phyloP scores from a whole-genome alignment of 1,284 basidiomycete species.

The Volvariella surrecta region DNA sequence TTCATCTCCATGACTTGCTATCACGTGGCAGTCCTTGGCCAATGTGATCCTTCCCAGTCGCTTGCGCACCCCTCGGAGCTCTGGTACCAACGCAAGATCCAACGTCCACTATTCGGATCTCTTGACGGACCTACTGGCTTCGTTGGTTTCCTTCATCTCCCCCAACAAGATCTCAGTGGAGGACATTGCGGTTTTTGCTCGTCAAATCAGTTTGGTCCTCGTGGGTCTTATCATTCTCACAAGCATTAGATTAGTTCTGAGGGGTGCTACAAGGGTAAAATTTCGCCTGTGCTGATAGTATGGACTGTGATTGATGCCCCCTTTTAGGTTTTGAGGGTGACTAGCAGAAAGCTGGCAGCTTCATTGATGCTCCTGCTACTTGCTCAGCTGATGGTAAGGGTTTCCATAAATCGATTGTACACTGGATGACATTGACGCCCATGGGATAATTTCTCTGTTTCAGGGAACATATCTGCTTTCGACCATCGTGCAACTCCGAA shows the following conservation, averaged over 20 bases:
- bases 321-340: conserved; percentile 48
- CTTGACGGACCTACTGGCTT: conserved; percentile 47
- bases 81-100: conserved; percentile 15
- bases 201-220: conserved; percentile 60
- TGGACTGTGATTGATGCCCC: conserved; percentile 1
- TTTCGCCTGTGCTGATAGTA: conserved; percentile 2
- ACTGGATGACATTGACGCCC: conserved; percentile 1
- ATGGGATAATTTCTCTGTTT: conserved; percentile 1
- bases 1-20: conserved; percentile 3
- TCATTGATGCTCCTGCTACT: conserved; percentile 66
- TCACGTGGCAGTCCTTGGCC: conserved; percentile 37
- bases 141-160: conserved; percentile 38
- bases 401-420: not conserved
- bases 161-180: conserved; percentile 24
- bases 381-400: conserved; percentile 68
- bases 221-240: conserved; percentile 67
- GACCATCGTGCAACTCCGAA: conserved; percentile 69
- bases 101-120: conserved; percentile 43
- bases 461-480: conserved; percentile 74
- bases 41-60: conserved; percentile 44
- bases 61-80: conserved; percentile 18
- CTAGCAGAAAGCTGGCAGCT: conserved; percentile 58
- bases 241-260: conserved; percentile 58
- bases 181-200: conserved; percentile 39
- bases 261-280: conserved; percentile 51